Conservation (phyloP, 768 basidiomycete species). For the Galerina sulciceps region DNA sequence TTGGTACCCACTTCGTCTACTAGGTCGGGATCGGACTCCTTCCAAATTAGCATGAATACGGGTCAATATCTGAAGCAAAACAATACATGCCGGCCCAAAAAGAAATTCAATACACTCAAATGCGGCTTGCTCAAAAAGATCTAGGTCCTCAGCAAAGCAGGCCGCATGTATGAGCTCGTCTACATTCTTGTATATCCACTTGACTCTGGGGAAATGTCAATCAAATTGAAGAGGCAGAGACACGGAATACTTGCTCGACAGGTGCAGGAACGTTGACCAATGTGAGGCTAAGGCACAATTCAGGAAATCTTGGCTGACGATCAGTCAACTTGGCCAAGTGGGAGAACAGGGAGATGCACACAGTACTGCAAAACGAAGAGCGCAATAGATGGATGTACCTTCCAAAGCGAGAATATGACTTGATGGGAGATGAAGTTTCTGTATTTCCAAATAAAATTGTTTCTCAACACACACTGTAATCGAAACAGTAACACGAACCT, state of each 20-base stretch:
- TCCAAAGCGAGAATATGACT: slow-evolving; percentile 78
- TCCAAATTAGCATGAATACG: slow-evolving; percentile 4
- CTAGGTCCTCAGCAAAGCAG: slow-evolving; percentile 69
- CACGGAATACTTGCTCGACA: slow-evolving; percentile 54
- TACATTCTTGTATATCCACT: slow-evolving; percentile 63
- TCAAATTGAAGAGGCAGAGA: slow-evolving; percentile 1
- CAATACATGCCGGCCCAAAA: slow-evolving; percentile 54
- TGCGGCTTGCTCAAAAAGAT: slow-evolving; percentile 67
- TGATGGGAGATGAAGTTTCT: slow-evolving; percentile 69
- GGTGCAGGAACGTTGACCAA: slow-evolving; percentile 72
- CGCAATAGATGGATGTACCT: slow-evolving; percentile 56
- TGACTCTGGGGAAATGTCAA: slow-evolving; percentile 42
- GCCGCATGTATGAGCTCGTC: slow-evolving; percentile 67
- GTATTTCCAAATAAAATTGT: not conserved
- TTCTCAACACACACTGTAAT: not conserved
- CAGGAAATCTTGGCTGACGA: slow-evolving; percentile 61
- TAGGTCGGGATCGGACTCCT: slow-evolving; percentile 61
- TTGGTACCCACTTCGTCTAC: slow-evolving; percentile 60
- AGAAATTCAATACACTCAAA: slow-evolving; percentile 61
- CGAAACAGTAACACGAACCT: slow-evolving; percentile 42
- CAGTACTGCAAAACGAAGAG: slow-evolving; percentile 69
- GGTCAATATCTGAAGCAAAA: not conserved
- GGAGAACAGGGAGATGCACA: slow-evolving; percentile 37
- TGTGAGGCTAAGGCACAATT: slow-evolving; percentile 68
- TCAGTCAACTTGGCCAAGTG: slow-evolving; percentile 7